These are phyloP conservation scores for Trichoderma sp. DNA, from an alignment of 2,329 filamentous ascomycete genomes.

Conservation along the genomic window DNA sequence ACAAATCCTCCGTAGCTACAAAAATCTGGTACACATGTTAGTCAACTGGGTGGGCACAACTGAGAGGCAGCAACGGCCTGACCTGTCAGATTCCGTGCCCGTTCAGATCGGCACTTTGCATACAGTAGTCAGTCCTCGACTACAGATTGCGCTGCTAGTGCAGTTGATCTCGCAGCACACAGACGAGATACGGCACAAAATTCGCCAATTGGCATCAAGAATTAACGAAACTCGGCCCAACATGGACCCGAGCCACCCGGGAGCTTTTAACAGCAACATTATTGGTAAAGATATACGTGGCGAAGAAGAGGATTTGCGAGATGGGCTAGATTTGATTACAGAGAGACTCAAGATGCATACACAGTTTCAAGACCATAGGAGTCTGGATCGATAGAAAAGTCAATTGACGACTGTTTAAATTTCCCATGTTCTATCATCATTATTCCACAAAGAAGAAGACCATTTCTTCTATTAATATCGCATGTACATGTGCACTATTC, in stretches of 20 bases:
- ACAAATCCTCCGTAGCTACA: neutral
- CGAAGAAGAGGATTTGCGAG: neutral
- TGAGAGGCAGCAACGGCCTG: neutral
- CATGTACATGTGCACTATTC: too few species aligned
- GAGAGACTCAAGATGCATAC: neutral
- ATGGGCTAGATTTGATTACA: neutral
- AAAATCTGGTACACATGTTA: neutral
- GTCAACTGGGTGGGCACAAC: neutral
- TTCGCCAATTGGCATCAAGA: neutral
- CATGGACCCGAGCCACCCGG: neutral
- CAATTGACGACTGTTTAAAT: neutral
- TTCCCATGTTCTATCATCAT: too few species aligned
- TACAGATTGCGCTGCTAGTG: neutral
- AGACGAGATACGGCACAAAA: neutral
- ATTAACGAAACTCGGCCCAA: neutral
- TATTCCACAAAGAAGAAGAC: too few species aligned
- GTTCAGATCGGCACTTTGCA: neutral
- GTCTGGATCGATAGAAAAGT: neutral
- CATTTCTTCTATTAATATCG: accelerated
- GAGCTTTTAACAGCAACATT: neutral
- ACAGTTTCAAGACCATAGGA: neutral
- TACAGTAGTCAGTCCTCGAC: neutral
- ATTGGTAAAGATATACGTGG: neutral
- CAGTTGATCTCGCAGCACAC: neutral
- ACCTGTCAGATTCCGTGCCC: neutral